phyloP scores from a whole-genome alignment of 495 filamentous ascomycete genomes.

The Talaromyces nanjingensis region DNA sequence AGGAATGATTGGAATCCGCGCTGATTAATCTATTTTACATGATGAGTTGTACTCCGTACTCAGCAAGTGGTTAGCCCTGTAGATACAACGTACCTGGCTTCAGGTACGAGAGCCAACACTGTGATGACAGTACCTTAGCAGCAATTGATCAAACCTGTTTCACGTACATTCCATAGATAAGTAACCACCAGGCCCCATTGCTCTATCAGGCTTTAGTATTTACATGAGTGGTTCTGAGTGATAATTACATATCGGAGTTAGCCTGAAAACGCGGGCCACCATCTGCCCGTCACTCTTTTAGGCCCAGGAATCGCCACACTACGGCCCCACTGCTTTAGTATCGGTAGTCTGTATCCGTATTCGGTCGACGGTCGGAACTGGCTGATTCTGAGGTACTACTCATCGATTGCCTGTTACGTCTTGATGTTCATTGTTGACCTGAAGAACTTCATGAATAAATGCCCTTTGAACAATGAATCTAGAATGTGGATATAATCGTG shows the following conservation, averaged over 20 bases:
- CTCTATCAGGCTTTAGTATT: too few species aligned
- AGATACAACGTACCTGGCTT: background rate
- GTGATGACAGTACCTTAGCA: background rate
- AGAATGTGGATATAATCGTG: background rate
- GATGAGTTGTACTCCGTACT: background rate
- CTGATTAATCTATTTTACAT: background rate
- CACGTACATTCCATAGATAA: background rate
- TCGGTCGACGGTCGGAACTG: background rate
- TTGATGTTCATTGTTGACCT: background rate
- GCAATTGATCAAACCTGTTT: background rate
- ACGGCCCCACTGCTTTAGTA: background rate
- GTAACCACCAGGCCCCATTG: background rate
- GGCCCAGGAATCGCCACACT: background rate
- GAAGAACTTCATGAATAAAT: background rate
- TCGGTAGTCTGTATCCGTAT: background rate
- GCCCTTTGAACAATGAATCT: background rate
- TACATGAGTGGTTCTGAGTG: background rate
- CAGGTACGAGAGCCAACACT: background rate
- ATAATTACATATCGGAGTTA: background rate
- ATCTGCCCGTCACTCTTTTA: slow-evolving; percentile 3
- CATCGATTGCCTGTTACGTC: background rate
- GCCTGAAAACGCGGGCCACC: background rate
- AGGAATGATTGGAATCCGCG: background rate
- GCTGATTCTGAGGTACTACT: background rate
- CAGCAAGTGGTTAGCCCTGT: background rate